Evolutionary conservation across 2,329 filamentous ascomycete genomes (phyloP).

Genomic region (Leptosphaerulina australis): DNA sequence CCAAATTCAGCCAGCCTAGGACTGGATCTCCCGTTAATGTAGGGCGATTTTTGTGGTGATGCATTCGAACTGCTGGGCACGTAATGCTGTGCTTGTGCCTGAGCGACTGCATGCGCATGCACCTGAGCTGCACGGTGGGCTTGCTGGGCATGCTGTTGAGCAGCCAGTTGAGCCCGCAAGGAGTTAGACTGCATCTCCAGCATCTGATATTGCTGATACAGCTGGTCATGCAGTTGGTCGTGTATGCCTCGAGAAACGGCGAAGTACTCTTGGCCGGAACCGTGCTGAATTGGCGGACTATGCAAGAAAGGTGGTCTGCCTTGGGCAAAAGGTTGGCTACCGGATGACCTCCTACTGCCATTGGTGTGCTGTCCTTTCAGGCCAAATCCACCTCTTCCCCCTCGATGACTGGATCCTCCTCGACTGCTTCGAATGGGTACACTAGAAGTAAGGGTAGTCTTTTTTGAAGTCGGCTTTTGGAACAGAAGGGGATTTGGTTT

Average conservation of each 20-base stretch:
- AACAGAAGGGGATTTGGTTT: conserved; percentile 62
- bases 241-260: conserved; percentile 47
- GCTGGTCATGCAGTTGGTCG: conserved; percentile 55
- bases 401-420: conserved; percentile 53
- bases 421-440: conserved; percentile 57
- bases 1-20: conserved; percentile 40
- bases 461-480: conserved; percentile 59
- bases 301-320: conserved; percentile 48
- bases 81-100: conserved; percentile 44
- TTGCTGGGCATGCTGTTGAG: conserved; percentile 48
- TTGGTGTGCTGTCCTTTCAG: conserved; percentile 54
- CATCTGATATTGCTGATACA: conserved; percentile 58
- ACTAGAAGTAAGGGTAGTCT: conserved; percentile 60
- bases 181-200: conserved; percentile 52
- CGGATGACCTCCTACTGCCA: conserved; percentile 60
- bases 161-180: conserved; percentile 44
- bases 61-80: conserved; percentile 44
- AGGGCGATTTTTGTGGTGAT: conserved; percentile 51
- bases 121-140: conserved; percentile 48
- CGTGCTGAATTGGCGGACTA: conserved; percentile 51
- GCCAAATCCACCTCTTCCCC: conserved; percentile 54
- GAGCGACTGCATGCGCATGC: conserved; percentile 47
- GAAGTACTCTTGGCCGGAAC: conserved; percentile 53
- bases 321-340: conserved; percentile 57
- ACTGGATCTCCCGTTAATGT: conserved; percentile 40